Evolutionary conservation across 345 rosid genomes (phyloP).

Genomic region (Eucalyptus sp.): DNA sequence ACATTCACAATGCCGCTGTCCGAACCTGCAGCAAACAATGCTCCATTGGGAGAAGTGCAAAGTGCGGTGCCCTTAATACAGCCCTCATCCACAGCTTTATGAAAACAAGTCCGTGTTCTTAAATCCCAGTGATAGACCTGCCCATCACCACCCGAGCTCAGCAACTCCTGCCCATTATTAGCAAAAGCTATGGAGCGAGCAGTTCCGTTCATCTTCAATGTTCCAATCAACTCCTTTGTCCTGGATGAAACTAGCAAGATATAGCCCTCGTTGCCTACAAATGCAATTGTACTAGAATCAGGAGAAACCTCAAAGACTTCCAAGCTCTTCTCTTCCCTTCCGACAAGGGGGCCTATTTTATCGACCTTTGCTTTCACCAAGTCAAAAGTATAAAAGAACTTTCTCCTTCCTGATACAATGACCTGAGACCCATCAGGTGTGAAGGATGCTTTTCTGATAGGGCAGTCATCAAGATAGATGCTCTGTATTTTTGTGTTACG

Average conservation of each 20-base stretch:
- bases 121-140: conserved; percentile 90
- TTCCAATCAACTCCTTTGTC: conserved; percentile 78
- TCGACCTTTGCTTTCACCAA: conserved; percentile 64
- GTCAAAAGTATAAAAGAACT: conserved; percentile 87
- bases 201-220: conserved; percentile 87
- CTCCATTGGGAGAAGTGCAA: conserved; percentile 46
- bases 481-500: conserved; percentile 83
- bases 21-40: conserved; percentile 78
- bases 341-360: conserved; percentile 83
- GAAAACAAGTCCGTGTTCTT: conserved; percentile 68
- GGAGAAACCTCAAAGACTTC: conserved; percentile 84
- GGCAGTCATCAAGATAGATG: conserved; percentile 78
- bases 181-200: conserved; percentile 70
- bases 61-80: conserved; percentile 64
- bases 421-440: conserved; percentile 87
- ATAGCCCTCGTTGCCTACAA: conserved; percentile 82
- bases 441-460: conserved; percentile 71
- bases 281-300: conserved; percentile 68
- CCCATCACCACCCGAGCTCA: conserved; percentile 91
- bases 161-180: conserved; percentile 47
- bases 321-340: conserved; percentile 96
- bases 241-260: conserved; percentile 71
- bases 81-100: conserved; percentile 83
- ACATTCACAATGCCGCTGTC: conserved; percentile 80
- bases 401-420: conserved; percentile 84